phyloP scores from a whole-genome alignment of 1,139 yeast species.

The Chernovozyma sophiae-reginae region DNA sequence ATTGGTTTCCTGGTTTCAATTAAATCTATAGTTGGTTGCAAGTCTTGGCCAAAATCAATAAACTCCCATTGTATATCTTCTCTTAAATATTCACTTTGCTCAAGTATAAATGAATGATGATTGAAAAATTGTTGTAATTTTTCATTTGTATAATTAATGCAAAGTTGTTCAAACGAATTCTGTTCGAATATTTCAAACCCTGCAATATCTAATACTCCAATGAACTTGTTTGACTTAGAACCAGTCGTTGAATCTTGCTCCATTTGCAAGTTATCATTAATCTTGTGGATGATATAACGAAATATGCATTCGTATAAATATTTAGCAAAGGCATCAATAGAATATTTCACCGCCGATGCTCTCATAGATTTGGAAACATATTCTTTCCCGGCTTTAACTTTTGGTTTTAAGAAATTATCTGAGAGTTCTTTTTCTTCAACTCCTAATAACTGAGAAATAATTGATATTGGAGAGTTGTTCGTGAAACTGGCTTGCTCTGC shows the following conservation, averaged over 20 bases:
- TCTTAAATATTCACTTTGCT: slow-evolving; percentile 89
- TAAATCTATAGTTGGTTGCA: slow-evolving; percentile 90
- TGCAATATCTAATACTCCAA: slow-evolving; percentile 94
- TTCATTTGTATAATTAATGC: slow-evolving; percentile 96
- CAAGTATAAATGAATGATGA: slow-evolving; percentile 95
- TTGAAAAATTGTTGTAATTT: slow-evolving; percentile 95
- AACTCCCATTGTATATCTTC: slow-evolving; percentile 97
- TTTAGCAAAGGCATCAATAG: slow-evolving; percentile 86
- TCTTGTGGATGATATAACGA: slow-evolving; percentile 68
- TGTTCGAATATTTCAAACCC: slow-evolving; percentile 93
- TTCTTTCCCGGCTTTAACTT: slow-evolving; percentile 90
- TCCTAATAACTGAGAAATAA: slow-evolving; percentile 62
- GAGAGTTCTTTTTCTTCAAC: slow-evolving; percentile 57
- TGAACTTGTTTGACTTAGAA: slow-evolving; percentile 45
- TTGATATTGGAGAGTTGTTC: slow-evolving; percentile 48
- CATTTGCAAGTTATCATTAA: slow-evolving; percentile 58
- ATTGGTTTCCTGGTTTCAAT: slow-evolving; percentile 76
- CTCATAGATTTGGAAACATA: slow-evolving; percentile 75
- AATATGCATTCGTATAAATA: slow-evolving; percentile 82
- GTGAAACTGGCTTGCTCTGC: slow-evolving; percentile 79
- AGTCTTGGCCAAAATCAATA: slow-evolving; percentile 93
- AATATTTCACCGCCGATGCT: slow-evolving; percentile 73
- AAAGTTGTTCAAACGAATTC: slow-evolving; percentile 92
- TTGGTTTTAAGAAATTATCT: slow-evolving; percentile 61
- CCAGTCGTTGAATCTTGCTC: background rate